Conservation (phyloP, 768 basidiomycete genomes). For the Hydnum rufescens region DNA sequence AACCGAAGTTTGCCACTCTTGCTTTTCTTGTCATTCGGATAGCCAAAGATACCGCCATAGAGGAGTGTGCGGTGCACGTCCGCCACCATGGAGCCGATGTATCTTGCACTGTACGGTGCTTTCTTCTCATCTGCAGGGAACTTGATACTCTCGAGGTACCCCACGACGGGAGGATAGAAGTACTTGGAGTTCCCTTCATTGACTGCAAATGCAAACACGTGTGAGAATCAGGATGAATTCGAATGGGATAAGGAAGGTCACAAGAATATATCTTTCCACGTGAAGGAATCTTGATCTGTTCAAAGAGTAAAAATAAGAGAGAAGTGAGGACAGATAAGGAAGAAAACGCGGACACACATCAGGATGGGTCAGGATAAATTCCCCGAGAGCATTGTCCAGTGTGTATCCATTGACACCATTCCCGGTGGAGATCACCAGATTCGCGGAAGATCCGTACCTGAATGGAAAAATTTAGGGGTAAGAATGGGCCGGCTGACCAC, state of each 20-base stretch:
- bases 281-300: conserved; percentile 72
- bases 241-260: background rate
- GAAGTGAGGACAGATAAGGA: background rate
- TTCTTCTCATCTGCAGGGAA: conserved; percentile 53
- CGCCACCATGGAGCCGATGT: conserved; percentile 98
- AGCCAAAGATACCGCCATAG: conserved; percentile 97
- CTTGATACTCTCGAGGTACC: conserved; percentile 84
- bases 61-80: conserved; percentile 92
- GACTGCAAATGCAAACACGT: conserved; percentile 20
- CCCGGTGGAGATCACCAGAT: conserved; percentile 87
- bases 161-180: conserved; percentile 62
- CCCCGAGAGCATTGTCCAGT: conserved; percentile 82
- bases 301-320: background rate
- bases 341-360: conserved; percentile 31
- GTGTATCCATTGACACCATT: conserved; percentile 97
- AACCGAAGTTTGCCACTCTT: conserved; percentile 88
- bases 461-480: background rate
- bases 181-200: conserved; percentile 97
- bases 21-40: conserved; percentile 95
- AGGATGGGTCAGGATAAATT: conserved; percentile 79
- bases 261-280: conserved; percentile 97
- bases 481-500: background rate
- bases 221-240: background rate
- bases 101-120: conserved; percentile 72
- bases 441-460: conserved; percentile 88